Conservation (phyloP, 1,139 yeast genomes). For the Nakaseomyces glabratus region DNA sequence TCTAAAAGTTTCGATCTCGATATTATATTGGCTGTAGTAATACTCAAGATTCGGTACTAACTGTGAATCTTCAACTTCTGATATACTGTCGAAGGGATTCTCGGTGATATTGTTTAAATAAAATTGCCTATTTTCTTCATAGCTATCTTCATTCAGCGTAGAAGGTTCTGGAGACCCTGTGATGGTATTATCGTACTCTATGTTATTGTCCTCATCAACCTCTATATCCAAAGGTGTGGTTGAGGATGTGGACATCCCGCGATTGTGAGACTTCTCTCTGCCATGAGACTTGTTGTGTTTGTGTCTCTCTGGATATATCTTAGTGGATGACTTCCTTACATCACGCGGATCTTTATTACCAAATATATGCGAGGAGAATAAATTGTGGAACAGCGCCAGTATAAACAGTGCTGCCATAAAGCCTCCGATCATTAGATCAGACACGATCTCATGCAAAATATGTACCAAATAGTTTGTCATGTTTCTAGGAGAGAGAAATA, state of each 20-base stretch:
- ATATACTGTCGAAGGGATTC: conserved; percentile 26
- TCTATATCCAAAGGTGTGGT: conserved; percentile 20
- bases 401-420: conserved; percentile 23
- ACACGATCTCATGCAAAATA: conserved; percentile 12
- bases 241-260: conserved; percentile 4
- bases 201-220: conserved; percentile 21
- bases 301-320: conserved; percentile 14
- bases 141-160: conserved; percentile 9
- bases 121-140: conserved; percentile 5
- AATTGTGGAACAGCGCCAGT: conserved; percentile 27
- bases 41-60: conserved; percentile 48
- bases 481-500: too few relatives aligned
- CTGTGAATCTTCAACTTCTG: conserved; percentile 29
- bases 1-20: conserved; percentile 49
- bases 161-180: conserved; percentile 14
- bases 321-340: conserved; percentile 21
- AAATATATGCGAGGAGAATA: conserved; percentile 19
- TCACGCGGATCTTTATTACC: conserved; percentile 26
- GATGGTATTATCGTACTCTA: conserved; percentile 26
- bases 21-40: conserved; percentile 54
- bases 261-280: conserved; percentile 2
- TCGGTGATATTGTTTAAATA: conserved; percentile 6
- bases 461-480: conserved; percentile 4
- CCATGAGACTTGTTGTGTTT: conserved; percentile 3
- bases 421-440: conserved; percentile 14